Evolutionary conservation across 805 yeast genomes (phyloP).

Genomic region (Starmerella kuoi): DNA sequence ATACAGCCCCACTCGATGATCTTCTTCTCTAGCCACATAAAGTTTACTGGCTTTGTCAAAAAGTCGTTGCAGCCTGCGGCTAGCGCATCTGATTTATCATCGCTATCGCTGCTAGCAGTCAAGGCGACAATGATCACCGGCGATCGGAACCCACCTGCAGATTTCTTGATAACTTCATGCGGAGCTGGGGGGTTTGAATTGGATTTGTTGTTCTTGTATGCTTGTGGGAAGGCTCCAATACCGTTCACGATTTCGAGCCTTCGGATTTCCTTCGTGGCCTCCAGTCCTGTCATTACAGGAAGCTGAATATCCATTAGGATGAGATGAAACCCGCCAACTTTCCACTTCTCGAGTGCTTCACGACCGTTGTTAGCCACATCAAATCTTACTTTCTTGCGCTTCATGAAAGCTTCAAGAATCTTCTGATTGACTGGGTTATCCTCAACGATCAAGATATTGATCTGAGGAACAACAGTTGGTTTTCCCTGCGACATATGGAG

Average conservation of each 20-base stretch:
- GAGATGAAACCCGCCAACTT: slow-evolving; percentile 84
- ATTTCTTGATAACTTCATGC: slow-evolving; percentile 28
- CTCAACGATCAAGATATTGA: slow-evolving; percentile 86
- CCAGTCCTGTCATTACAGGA: slow-evolving; percentile 92
- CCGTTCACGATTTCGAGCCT: slow-evolving; percentile 66
- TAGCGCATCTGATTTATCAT: slow-evolving; percentile 79
- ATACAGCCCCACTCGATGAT: slow-evolving; percentile 95
- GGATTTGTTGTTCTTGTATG: slow-evolving; percentile 28
- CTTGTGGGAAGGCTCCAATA: slow-evolving; percentile 48
- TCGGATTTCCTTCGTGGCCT: slow-evolving; percentile 85
- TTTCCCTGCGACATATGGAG: slow-evolving; percentile 7
- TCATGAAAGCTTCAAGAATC: slow-evolving; percentile 76
- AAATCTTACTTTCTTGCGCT: slow-evolving; percentile 72
- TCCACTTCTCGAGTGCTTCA: slow-evolving; percentile 92
- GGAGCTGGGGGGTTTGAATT: slow-evolving; percentile 17
- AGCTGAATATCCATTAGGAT: slow-evolving; percentile 95
- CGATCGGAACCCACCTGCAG: slow-evolving; percentile 46
- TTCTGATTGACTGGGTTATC: slow-evolving; percentile 91
- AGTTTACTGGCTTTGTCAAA: slow-evolving; percentile 87
- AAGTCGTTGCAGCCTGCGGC: slow-evolving; percentile 97
- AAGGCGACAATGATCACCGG: slow-evolving; percentile 97
- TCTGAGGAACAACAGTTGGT: slow-evolving; percentile 58
- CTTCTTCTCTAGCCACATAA: slow-evolving; percentile 87
- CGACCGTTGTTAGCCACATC: slow-evolving; percentile 85
- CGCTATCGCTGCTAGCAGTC: slow-evolving; percentile 79